Evolutionary conservation across 1,284 basidiomycete species (phyloP), one percentile per base, ranked within the genome.

Genomic region (Pisolithus thermaeus): DNA sequence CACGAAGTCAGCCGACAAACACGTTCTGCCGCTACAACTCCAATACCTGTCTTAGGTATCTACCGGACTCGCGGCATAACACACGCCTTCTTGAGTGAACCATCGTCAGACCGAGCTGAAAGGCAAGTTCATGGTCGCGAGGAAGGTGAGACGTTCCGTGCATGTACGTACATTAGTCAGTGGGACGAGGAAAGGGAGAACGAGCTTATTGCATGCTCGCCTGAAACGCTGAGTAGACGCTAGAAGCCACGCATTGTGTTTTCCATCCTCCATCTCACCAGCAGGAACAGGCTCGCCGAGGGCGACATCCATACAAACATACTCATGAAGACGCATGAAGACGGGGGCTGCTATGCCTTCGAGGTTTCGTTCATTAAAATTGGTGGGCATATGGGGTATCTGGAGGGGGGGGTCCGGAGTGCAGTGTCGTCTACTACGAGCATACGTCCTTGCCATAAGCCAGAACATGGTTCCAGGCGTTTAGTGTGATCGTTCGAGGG

Each of bases 391-490:
- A 0, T 67, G 54, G 8, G 62, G 37, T 2, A 60, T 59, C 38
- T 62, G 57, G 18, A 72, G 62, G 53, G 56, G 56, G 37, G 52
- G 36, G 52, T 52, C 39, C 63, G 65, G 55, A 74, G 73, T 18
- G 61, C 58, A 48, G 47, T 37, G 6, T 66, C 59, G 27, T 70
- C 65, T 1, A 73, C 68, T 14, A 73, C 81, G 42, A 81, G 63
- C 69, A 83, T 73, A 11, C 78, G 68, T 6, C 84, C 84, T 44
- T 75, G 72, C 79, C 81, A 86, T 18, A 81, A 69, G 1, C 84
- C 83, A 27, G 64, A 64, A 64, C 50, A 84, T 61, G 7, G 68
- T 63, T 4, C 81, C 80, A 3, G 72, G 75, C 4, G 71, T 72
- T 60, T 80, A 84, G 14, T 77, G 71, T 3, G 63, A 62, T 23